phyloP scores from a whole-genome alignment of 2,329 filamentous ascomycete genomes.

The Talaromyces albobiverticillius region DNA sequence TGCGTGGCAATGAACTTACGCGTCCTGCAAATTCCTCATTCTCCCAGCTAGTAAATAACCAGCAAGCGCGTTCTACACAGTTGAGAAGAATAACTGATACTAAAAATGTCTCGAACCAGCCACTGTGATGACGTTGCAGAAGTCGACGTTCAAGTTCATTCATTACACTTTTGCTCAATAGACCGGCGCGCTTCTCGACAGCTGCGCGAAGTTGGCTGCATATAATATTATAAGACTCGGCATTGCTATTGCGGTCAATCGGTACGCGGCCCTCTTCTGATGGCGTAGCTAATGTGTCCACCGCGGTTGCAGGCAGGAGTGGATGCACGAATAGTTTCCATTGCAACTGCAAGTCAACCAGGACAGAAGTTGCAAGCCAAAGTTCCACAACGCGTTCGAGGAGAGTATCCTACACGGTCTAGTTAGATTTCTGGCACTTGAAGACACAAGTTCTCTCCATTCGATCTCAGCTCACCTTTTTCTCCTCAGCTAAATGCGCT shows the following conservation, averaged over 20 bases:
- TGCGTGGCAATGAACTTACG: constrained; percentile 29
- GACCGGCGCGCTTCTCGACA: constrained; percentile 53
- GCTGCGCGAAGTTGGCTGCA: constrained; percentile 54
- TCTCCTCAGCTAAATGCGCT: constrained; percentile 34
- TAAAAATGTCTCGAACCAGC: constrained; percentile 59
- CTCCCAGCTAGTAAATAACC: constrained; percentile 56
- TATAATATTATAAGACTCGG: constrained; percentile 50
- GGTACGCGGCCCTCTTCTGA: constrained; percentile 39
- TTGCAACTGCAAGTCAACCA: constrained; percentile 48
- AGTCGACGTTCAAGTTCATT: constrained; percentile 60
- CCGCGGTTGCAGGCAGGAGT: constrained; percentile 35
- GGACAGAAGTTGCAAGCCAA: constrained; percentile 55
- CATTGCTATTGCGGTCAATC: constrained; percentile 38
- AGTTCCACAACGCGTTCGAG: constrained; percentile 53
- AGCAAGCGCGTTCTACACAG: constrained; percentile 59
- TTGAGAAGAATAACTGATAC: constrained; percentile 57
- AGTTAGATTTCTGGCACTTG: constrained; percentile 9
- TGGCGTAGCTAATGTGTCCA: constrained; percentile 35
- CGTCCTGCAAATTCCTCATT: constrained; percentile 34
- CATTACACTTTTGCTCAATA: constrained; percentile 54
- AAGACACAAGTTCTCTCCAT: constrained; percentile 14
- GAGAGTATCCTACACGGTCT: constrained; percentile 38
- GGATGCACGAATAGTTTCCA: constrained; percentile 52
- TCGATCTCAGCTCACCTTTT: constrained; percentile 31
- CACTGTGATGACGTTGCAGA: constrained; percentile 56